Evolutionary conservation across 129 eudicot species (phyloP).

Genomic region (Cynara cardunculus): DNA sequence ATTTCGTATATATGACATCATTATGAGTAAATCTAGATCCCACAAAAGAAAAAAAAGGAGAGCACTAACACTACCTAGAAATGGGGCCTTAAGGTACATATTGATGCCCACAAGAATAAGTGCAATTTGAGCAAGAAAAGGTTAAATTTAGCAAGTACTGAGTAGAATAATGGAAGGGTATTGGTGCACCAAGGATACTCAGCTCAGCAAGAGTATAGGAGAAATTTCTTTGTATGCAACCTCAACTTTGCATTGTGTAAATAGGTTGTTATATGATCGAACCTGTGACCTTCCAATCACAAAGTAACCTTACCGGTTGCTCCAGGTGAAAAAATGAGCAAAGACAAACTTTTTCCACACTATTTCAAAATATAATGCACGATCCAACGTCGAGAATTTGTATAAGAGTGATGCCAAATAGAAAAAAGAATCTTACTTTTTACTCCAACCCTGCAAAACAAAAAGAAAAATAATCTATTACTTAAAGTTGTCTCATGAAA

Average conservation of each 20-base stretch:
- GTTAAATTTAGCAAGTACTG: not conserved
- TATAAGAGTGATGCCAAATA: not conserved
- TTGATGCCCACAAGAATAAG: not conserved
- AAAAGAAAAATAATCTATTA: constrained; percentile 12
- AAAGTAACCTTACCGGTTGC: not conserved
- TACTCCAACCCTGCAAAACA: constrained; percentile 93
- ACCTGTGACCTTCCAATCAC: not conserved
- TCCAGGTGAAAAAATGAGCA: not conserved
- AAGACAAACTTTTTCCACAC: not conserved
- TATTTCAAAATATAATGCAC: constrained; percentile 1
- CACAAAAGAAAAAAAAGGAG: not conserved
- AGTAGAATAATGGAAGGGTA: not conserved
- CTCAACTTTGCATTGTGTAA: not conserved
- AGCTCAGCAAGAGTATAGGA: not conserved
- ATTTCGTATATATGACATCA: constrained; percentile 4
- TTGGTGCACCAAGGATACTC: not conserved
- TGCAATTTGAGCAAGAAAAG: not conserved
- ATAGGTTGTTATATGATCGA: not conserved
- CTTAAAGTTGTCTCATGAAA: not conserved
- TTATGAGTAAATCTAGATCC: constrained; percentile 4
- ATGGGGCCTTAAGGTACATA: not conserved
- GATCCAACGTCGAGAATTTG: not conserved
- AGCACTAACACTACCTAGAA: not conserved
- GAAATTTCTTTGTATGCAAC: not conserved
- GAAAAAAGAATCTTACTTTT: constrained; percentile 60